Evolutionary conservation across 306 rosid species (phyloP).

Genomic region (Crotalaria pallida): DNA sequence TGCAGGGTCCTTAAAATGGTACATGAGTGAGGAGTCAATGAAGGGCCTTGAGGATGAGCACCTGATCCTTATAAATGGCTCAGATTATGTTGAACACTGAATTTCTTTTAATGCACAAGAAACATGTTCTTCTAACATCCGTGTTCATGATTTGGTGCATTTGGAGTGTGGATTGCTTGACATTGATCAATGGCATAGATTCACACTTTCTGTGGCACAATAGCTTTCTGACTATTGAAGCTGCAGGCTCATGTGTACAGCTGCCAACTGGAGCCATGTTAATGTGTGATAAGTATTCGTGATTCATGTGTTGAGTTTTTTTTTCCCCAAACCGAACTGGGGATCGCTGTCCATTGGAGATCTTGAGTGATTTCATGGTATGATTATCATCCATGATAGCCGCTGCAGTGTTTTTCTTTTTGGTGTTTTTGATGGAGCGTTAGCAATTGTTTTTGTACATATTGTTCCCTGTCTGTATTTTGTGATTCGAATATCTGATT

Average conservation of each 20-base stretch:
- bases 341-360: background rate
- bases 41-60: constrained; percentile 71
- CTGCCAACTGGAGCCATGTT: background rate
- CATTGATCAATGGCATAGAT: constrained; percentile 7
- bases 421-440: background rate
- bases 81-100: constrained; percentile 50
- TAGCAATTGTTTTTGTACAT: background rate
- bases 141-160: constrained; percentile 20
- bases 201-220: constrained; percentile 13
- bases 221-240: constrained; percentile 12
- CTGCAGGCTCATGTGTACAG: background rate
- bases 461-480: background rate
- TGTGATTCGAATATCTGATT: background rate
- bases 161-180: constrained; percentile 16
- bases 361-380: background rate
- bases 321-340: background rate
- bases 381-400: background rate
- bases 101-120: constrained; percentile 1
- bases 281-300: background rate
- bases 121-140: background rate
- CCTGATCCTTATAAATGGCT: constrained; percentile 46
- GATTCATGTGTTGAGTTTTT: background rate
- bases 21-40: constrained; percentile 48
- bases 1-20: constrained; percentile 67
- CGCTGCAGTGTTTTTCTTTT: background rate